These are phyloP conservation scores for Pseudogymnoascus sp. DNA, from an alignment of 2,329 filamentous ascomycete genomes.

Conservation along the genomic window DNA sequence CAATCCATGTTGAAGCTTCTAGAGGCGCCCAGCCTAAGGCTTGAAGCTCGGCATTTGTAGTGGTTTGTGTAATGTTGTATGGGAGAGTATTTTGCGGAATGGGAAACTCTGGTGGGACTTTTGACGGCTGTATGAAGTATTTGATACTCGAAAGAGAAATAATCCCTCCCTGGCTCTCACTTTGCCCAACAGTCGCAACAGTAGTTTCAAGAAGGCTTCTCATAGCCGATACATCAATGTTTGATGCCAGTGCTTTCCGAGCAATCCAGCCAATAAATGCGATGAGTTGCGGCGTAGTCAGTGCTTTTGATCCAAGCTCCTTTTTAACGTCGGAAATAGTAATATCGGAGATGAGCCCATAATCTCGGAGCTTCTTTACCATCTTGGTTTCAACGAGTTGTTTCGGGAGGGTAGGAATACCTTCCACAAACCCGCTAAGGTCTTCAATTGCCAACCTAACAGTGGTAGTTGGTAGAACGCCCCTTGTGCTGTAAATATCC, in stretches of 20 bases:
- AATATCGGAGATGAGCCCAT: conserved; percentile 79
- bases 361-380: conserved; percentile 72
- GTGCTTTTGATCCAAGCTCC: conserved; percentile 74
- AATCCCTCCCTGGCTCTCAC: conserved; percentile 58
- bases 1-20: conserved; percentile 78
- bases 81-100: conserved; percentile 77
- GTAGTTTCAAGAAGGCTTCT: conserved; percentile 71
- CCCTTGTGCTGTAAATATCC: conserved; percentile 81
- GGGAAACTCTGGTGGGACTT: conserved; percentile 75
- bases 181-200: conserved; percentile 60
- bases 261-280: conserved; percentile 83
- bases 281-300: conserved; percentile 69
- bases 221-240: conserved; percentile 64
- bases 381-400: conserved; percentile 69
- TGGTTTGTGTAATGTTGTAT: conserved; percentile 68
- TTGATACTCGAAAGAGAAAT: conserved; percentile 71
- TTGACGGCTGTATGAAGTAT: conserved; percentile 68
- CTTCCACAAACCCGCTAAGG: conserved; percentile 68
- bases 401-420: conserved; percentile 78
- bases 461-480: conserved; percentile 75
- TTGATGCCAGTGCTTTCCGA: conserved; percentile 61
- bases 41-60: conserved; percentile 63
- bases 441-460: conserved; percentile 70
- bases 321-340: conserved; percentile 79
- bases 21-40: conserved; percentile 81